phyloP scores from a whole-genome alignment of 768 basidiomycete species.

The Pleurotus tuber-regium region DNA sequence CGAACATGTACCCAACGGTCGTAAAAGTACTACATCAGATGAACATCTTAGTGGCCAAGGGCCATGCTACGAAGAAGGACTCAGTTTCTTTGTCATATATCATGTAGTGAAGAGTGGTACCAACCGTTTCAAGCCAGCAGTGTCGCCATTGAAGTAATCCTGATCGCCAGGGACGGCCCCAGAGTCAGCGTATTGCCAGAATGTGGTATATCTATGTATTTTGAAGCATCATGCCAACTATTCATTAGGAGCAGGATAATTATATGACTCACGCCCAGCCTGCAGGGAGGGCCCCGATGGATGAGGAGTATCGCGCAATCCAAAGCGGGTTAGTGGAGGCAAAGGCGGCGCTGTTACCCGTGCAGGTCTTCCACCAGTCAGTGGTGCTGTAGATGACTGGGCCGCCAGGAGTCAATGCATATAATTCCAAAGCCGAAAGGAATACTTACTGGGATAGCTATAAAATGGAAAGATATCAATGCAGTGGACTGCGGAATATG shows the following conservation, averaged over 20 bases:
- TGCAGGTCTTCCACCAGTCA: constrained; percentile 68
- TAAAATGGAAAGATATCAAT: not conserved
- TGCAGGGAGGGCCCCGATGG: constrained; percentile 53
- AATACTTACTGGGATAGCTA: not conserved
- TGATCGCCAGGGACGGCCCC: constrained; percentile 58
- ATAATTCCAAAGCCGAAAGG: not conserved
- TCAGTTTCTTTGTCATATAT: not conserved
- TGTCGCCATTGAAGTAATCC: constrained; percentile 50
- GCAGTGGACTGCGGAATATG: too few relatives aligned
- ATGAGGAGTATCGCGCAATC: constrained; percentile 53
- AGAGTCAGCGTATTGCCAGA: constrained; percentile 61
- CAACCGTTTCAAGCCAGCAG: constrained; percentile 3
- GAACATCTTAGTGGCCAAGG: not conserved
- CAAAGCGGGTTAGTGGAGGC: constrained; percentile 53
- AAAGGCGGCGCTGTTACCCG: constrained; percentile 55
- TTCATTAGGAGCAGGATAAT: not conserved
- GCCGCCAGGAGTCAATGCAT: not conserved
- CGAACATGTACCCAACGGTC: too few relatives aligned
- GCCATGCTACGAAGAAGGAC: not conserved
- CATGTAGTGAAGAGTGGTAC: not conserved
- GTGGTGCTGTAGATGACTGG: constrained; percentile 62
- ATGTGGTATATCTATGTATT: constrained; percentile 40
- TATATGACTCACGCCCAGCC: constrained; percentile 47
- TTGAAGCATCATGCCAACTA: not conserved
- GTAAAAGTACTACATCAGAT: not conserved